Evolutionary conservation across 306 rosid species (phyloP).

Genomic region (Elaeagnus macrophylla): DNA sequence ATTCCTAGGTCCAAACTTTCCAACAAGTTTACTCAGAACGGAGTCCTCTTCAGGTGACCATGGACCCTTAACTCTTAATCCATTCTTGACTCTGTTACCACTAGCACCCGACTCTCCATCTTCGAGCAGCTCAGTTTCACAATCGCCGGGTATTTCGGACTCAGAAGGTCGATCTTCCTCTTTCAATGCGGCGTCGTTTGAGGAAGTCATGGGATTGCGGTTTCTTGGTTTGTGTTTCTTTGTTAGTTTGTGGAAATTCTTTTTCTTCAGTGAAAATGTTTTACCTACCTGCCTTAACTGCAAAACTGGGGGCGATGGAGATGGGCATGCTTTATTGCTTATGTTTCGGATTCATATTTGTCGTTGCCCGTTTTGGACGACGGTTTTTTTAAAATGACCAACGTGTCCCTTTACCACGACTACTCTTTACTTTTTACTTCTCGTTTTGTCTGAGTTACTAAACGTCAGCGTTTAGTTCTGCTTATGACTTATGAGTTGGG

Average conservation of each 20-base stretch:
- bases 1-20: slow-evolving; percentile 66
- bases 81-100: slow-evolving; percentile 2
- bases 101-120: background rate
- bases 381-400: slow-evolving; percentile 12
- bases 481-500: too few relatives aligned
- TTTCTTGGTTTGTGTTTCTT: background rate
- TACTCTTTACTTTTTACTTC: too few relatives aligned
- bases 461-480: too few relatives aligned
- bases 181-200: slow-evolving; percentile 12
- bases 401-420: slow-evolving; percentile 2
- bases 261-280: too few relatives aligned
- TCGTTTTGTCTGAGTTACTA: too few relatives aligned
- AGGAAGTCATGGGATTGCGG: slow-evolving; percentile 15
- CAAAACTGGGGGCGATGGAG: slow-evolving; percentile 3
- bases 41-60: slow-evolving; percentile 64
- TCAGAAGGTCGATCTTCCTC: slow-evolving; percentile 15
- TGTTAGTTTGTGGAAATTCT: background rate
- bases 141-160: slow-evolving; percentile 3
- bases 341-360: slow-evolving; percentile 2
- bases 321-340: background rate
- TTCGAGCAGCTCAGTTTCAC: slow-evolving; percentile 3
- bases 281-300: slow-evolving; percentile 23
- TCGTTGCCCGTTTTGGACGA: background rate
- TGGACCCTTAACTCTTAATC: slow-evolving; percentile 50
- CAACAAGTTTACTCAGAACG: slow-evolving; percentile 45